Percentiles rank a stretch among this genome's conserved stretches.
Conservation (phyloP, 2,329 filamentous ascomycete genomes). For the Endoconidiophora polonica region DNA sequence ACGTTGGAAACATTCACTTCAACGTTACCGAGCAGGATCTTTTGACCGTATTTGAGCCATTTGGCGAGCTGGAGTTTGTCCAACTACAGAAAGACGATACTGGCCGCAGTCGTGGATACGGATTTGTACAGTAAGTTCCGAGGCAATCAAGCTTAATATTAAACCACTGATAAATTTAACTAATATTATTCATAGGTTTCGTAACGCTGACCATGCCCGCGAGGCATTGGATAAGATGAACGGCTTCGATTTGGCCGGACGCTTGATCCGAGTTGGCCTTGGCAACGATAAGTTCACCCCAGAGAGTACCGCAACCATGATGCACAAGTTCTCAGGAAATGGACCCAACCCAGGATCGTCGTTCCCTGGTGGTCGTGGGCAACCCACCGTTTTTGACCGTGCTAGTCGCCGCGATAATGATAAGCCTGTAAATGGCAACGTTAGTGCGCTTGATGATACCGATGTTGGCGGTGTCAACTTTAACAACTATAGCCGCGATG, state of each 20-base stretch:
- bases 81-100: conserved; percentile 93
- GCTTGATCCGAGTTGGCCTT: conserved; percentile 94
- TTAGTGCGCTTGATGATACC: conserved; percentile 89
- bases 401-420: conserved; percentile 89
- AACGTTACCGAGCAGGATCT: conserved; percentile 94
- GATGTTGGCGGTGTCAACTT: conserved; percentile 98
- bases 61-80: conserved; percentile 93
- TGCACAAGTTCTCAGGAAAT: conserved; percentile 81
- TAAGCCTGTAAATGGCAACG: conserved; percentile 48
- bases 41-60: conserved; percentile 91
- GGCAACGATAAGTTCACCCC: conserved; percentile 99
- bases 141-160: neutral
- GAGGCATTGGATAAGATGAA: conserved; percentile 98
- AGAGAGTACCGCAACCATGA: conserved; percentile 81
- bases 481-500: conserved; percentile 97
- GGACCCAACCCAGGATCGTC: conserved; percentile 49
- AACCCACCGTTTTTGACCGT: conserved; percentile 50
- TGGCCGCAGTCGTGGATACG: conserved; percentile 82
- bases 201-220: conserved; percentile 76
- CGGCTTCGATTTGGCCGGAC: conserved; percentile 92
- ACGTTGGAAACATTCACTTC: conserved; percentile 99
- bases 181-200: conserved; percentile 46
- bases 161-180: conserved; percentile 13
- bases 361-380: conserved; percentile 79
- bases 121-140: conserved; percentile 82